Evolutionary conservation across 805 yeast species (phyloP), one percentile per base, ranked within the genome.

Genomic region (Zygosaccharomyces gambellarensis): DNA sequence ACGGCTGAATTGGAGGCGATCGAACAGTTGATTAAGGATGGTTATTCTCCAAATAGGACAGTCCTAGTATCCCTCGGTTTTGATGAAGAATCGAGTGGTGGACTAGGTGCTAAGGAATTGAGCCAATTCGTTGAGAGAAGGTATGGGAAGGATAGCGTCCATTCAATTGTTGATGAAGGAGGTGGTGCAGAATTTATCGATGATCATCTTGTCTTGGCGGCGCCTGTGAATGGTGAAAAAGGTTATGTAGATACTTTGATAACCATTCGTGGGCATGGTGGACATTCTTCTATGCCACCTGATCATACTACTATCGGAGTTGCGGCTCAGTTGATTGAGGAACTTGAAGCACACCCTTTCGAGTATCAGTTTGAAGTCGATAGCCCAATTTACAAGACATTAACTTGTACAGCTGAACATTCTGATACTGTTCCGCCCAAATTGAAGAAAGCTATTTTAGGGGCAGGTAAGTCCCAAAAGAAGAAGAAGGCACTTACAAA

Each of bases 231-330:
- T 11, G 81, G 80, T 17, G 86, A 83, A 60, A 82, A 81, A 63
- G 87, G 87, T 4, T 76, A 74, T 50, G 61, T 82, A 17, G 82
- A 81, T 49, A 65, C 82, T 41, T 63, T 64, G 27, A 70, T 84
- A 38, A 71, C 72, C 3, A 67, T 85, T 36, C 68, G 69, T 22
- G 81, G 86, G 19, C 79, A 81, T 11, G 95, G 95, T 34, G 95
- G 95, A 7, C 95, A 86, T 62, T 81, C 92, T 1, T 83, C 90
- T 7, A 64, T 76, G n/a, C 94, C 95, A 7, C 92, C 90, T 2
- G 83, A 79, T 42, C 94, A 87, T 61, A 86, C 95, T 4, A 76
- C 85, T 2, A 85, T 88, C 67, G 96, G 94, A 10, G 76, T 87
- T 32, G 71, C 83, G 45, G 73, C 88, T 2, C 81, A 83, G 49